Conservation (phyloP, 2,329 filamentous ascomycete species). For the Cyphellophora attinorum region DNA sequence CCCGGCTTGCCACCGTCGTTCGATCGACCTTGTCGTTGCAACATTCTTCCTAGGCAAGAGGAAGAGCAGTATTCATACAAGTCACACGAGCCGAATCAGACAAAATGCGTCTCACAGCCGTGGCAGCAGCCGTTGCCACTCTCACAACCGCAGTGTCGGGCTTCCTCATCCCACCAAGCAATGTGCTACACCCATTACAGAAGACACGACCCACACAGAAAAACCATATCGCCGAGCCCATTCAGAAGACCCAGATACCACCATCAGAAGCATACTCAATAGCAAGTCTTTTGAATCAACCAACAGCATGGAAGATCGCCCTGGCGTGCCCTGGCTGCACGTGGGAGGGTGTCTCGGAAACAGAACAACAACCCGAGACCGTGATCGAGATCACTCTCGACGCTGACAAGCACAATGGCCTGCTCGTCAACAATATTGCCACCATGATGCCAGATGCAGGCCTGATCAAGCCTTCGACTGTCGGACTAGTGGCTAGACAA, state of each 20-base stretch:
- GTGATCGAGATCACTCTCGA: conserved; percentile 1
- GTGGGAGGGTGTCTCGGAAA: conserved; percentile 2
- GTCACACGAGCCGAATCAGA: no score
- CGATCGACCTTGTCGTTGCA: no score
- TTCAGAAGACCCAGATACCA: no score
- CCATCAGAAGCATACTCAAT: no score
- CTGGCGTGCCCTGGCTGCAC: conserved; percentile 17
- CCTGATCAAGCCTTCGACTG: not conserved
- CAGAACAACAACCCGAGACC: not conserved
- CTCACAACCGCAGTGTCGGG: conserved; percentile 12
- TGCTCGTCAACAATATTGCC: not conserved
- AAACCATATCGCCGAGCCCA: no score
- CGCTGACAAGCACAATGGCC: conserved; percentile 1
- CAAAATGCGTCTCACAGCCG: no score
- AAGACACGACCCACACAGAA: no score
- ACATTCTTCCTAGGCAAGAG: no score
- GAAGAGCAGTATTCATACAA: no score
- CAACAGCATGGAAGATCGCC: conserved; percentile 9
- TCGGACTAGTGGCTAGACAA: conserved; percentile 3
- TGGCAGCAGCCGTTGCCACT: conserved; percentile 14
- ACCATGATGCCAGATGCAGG: not conserved
- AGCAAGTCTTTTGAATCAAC: no score
- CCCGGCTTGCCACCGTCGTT: no score
- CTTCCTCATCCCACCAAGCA: conserved; percentile 15
- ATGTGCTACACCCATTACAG: conserved; percentile 2